phyloP scores from a whole-genome alignment of 805 yeast species.

The Danielia reshetovae region DNA sequence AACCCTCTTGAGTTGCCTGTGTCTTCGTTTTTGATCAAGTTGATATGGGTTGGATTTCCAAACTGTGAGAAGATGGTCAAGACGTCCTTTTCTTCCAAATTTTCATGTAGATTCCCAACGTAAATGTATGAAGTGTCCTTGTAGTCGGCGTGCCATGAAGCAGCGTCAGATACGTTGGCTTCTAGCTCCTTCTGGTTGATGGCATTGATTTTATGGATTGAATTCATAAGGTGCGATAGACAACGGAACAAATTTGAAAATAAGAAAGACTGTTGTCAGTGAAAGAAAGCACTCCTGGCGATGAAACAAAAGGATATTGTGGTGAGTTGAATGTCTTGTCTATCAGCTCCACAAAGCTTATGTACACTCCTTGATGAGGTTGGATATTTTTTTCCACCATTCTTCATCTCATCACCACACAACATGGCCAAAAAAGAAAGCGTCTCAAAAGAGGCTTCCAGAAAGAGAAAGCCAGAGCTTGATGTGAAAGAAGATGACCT shows the following conservation, averaged over 20 bases:
- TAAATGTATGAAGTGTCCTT: constrained; percentile 70
- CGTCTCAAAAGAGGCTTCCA: no score
- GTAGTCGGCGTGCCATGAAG: constrained; percentile 91
- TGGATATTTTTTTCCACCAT: no score
- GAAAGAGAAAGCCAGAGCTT: constrained; percentile 12
- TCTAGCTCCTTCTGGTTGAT: constrained; percentile 67
- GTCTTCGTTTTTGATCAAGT: constrained; percentile 59
- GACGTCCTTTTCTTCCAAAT: constrained; percentile 71
- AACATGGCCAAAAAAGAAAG: constrained; percentile 13
- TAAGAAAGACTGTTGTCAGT: no score
- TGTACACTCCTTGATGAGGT: no score
- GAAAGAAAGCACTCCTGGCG: no score
- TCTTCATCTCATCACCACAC: no score
- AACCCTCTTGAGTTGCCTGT: constrained; percentile 70
- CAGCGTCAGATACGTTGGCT: constrained; percentile 51
- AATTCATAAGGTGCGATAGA: constrained; percentile 27
- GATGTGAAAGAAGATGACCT: constrained; percentile 12
- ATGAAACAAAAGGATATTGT: no score
- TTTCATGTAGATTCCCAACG: constrained; percentile 67
- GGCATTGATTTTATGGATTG: constrained; percentile 43
- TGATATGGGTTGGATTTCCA: constrained; percentile 78
- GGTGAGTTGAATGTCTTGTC: no score
- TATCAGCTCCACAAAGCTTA: no score
- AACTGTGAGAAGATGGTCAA: constrained; percentile 80
- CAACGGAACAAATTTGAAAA: no score